Evolutionary conservation across 345 rosid species (phyloP), one percentile per base, ranked within the genome.

Genomic region (Xanthoceras sorbifolium): DNA sequence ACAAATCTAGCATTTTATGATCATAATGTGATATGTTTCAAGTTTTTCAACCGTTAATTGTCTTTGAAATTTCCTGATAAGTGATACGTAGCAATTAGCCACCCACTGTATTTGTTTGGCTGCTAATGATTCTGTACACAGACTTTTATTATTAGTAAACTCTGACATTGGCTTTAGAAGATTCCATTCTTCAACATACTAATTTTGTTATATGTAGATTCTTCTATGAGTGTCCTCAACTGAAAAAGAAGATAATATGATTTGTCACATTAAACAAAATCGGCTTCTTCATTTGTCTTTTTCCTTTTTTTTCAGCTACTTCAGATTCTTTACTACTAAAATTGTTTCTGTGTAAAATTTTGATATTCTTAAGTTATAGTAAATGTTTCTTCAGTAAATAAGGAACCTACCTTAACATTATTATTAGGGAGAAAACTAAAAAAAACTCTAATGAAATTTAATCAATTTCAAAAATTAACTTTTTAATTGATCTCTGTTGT

Each of bases 141-240:
- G n/a, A 34, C 60, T 46, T 55, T 15, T 5, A 4, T 1, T 52
- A 28, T 12, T 38, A 48, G 64, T 31, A 72, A 59, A 22, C 15
- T 6, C 62, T 59, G 66, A 25, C 54, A 72, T 36, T 72, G 54
- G 23, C 55, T 59, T 59, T 72, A 72, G 66, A 72, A 72, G 54
- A 72, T 72, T 59, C 55, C 38, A 23, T 59, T 72, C 65, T 72
- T 72, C 28, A 36, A 2, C 42, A 25, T 25, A 34, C 23, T 9
- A 36, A 38, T 59, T 60, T 34, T 59, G 36, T 25, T 28, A 1
- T 28, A 1, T 52, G 5, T 20, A 32, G 32, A 71, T 34, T 54
- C 64, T 1, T 36, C 20, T 12, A 5, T 71, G 28, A 8, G 6
- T 22, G 11, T 55, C 31, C 20, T 68, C 11, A 38, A 10, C 69